Percentiles rank a stretch among this genome's conserved stretches.
These are phyloP conservation scores for Tuber brumale DNA, from an alignment of 495 filamentous ascomycete species.

Conservation along the genomic window DNA sequence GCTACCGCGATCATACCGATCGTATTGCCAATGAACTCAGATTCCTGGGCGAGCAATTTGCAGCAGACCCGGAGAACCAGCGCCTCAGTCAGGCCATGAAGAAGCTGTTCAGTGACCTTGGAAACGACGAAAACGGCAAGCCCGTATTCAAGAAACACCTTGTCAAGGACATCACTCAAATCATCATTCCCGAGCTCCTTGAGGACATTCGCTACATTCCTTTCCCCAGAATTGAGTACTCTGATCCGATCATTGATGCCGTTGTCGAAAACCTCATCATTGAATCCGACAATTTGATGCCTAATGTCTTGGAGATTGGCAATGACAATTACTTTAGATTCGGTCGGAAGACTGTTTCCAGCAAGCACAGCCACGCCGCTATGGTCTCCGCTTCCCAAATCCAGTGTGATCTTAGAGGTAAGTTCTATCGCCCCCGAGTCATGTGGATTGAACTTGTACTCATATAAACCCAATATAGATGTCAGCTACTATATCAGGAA, in stretches of 20 bases:
- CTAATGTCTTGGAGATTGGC: conserved; percentile 83
- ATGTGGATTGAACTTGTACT: conserved; percentile 2
- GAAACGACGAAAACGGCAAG: conserved; percentile 77
- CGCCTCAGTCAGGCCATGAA: conserved; percentile 65
- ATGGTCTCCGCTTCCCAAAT: conserved; percentile 81
- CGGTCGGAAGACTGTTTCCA: conserved; percentile 78
- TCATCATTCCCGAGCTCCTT: conserved; percentile 78
- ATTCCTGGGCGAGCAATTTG: conserved; percentile 83
- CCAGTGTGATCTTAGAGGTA: conserved; percentile 66
- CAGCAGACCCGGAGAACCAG: conserved; percentile 77
- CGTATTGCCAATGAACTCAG: conserved; percentile 82
- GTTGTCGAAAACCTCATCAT: conserved; percentile 90
- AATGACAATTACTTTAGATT: conserved; percentile 94
- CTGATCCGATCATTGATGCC: conserved; percentile 75
- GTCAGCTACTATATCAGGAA: conserved; percentile 92
- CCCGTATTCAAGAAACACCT: conserved; percentile 85
- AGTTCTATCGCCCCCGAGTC: conserved; percentile 37
- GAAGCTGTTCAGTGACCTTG: conserved; percentile 82
- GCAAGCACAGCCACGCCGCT: conserved; percentile 71
- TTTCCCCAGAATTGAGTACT: conserved; percentile 88
- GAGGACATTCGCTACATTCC: conserved; percentile 88
- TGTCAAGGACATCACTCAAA: conserved; percentile 75
- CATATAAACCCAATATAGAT: conserved; percentile 46
- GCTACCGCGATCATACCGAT: conserved; percentile 81
- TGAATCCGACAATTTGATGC: conserved; percentile 95